Base-by-base conservation (phyloP, 768 basidiomycete genomes). In the Clitopilus hobsonii region DNA sequence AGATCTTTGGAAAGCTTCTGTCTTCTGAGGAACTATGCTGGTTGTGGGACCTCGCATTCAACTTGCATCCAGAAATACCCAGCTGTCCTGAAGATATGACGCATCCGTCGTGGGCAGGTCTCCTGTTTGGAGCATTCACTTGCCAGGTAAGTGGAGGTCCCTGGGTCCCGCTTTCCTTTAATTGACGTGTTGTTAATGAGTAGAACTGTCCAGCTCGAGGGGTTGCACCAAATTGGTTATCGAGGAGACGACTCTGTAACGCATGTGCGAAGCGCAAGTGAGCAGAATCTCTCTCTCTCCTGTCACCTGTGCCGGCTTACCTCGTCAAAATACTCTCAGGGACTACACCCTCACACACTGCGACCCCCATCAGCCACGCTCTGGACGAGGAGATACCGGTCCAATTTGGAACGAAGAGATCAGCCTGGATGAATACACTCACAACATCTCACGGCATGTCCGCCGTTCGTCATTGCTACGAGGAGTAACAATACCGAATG, bases 1-100 rank as follows among this genome's bases (percentile, higher is more conserved):
- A 69, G 69, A 22, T 50, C 47, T 0, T 58, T 74, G 7, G 10
- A 48, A 11, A 11, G 30, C 7, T 32, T 32, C 30, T 32, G 30
- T 32, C 30, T 7, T 7, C 7, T 7, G 16, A 32, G 16, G 16
- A 7, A 7, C 7, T 41, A n/a, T 26, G 51, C 16, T 36, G 22
- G 28, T 14, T 56, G 22, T 56, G 55, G 55, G 23, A 41, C n/a
- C 0, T 53, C 7, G 7, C 28, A 3, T 56, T 36, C 13, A 10
- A 25, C 26, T 5, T 38, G 10, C 23, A 56, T 26, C 32, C 38
- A 18, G 41, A 50, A 14, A 30, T 32, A 14, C 55, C 38, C 10
- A 5, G 20, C 8, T 56, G 51, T 38, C 55, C 55, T 3, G 20
- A 3, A 6, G 55, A 52, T 26, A 52, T 56, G 36, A 2, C 11